Evolutionary conservation across 2,329 filamentous ascomycete genomes (phyloP).

Genomic region (Nemania diffusa): DNA sequence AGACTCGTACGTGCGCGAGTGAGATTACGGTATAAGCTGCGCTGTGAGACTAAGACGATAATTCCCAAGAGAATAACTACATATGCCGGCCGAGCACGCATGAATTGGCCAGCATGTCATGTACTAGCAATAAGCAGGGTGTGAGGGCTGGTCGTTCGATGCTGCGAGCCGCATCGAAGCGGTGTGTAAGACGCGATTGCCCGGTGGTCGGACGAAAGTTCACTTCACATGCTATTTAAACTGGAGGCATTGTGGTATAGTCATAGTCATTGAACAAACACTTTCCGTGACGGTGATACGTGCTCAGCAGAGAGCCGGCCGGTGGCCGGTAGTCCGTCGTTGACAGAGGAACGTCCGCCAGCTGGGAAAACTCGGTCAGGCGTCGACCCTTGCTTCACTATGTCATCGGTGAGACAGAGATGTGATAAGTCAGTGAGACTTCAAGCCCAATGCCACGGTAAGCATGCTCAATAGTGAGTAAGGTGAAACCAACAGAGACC

Average conservation of each 20-base stretch:
- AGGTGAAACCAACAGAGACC: neutral
- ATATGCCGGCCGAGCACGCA: neutral
- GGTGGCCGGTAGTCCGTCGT: neutral
- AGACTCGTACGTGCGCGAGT: neutral
- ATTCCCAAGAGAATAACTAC: neutral
- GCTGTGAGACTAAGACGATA: neutral
- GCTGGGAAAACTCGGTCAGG: neutral
- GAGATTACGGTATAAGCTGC: neutral
- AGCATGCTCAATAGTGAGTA: neutral
- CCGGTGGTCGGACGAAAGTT: neutral
- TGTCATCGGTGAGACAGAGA: slow-evolving; percentile 1
- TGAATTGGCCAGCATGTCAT: neutral
- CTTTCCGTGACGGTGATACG: neutral
- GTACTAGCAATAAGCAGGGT: neutral
- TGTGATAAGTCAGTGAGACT: slow-evolving; percentile 3
- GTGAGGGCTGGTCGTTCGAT: neutral
- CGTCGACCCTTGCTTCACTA: slow-evolving; percentile 4
- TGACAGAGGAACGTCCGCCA: neutral
- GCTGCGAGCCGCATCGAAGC: neutral
- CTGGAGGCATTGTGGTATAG: neutral
- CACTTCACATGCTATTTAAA: neutral
- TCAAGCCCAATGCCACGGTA: neutral
- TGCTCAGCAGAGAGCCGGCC: neutral
- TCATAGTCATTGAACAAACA: neutral
- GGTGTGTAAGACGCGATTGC: neutral